phyloP scores from a whole-genome alignment of 2,329 filamentous ascomycete species.

The Diaporthe destruens region DNA sequence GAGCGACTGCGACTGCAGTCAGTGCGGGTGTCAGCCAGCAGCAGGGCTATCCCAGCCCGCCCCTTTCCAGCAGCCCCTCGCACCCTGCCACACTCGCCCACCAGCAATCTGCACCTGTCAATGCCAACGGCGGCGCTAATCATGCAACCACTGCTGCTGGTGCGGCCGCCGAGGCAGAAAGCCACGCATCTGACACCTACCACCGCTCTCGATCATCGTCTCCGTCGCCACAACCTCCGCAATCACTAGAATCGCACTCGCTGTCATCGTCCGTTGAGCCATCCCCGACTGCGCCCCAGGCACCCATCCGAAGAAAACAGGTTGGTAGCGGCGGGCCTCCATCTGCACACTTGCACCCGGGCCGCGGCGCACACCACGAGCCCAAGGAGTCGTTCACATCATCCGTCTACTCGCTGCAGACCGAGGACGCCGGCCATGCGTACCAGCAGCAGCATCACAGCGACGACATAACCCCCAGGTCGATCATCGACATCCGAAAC shows the following conservation, averaged over 20 bases:
- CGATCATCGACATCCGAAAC: constrained; percentile 44
- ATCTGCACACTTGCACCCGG: constrained; percentile 9
- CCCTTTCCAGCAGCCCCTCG: constrained; percentile 50
- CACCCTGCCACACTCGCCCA: constrained; percentile 1
- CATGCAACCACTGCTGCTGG: constrained; percentile 12
- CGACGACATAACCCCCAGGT: constrained; percentile 34
- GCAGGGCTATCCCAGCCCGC: constrained; percentile 55
- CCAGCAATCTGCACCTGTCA: constrained; percentile 31
- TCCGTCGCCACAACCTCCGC: neutral
- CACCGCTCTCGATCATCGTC: constrained; percentile 3
- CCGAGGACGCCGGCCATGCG: constrained; percentile 39
- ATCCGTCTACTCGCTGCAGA: constrained; percentile 49
- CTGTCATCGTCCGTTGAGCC: constrained; percentile 26
- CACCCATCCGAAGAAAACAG: constrained; percentile 41
- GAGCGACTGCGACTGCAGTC: constrained; percentile 25
- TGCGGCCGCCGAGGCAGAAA: neutral
- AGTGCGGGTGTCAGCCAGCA: constrained; percentile 4
- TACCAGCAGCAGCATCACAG: constrained; percentile 7
- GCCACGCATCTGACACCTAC: constrained; percentile 9
- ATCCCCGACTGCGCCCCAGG: constrained; percentile 15
- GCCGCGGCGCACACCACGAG: constrained; percentile 42
- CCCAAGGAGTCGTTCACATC: constrained; percentile 51
- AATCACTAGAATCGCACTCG: neutral
- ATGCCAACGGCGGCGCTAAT: constrained; percentile 28
- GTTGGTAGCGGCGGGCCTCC: constrained; percentile 35